Conservation (phyloP, 192 early-diverging fungal genomes). For the Cetraspora pellucida region DNA sequence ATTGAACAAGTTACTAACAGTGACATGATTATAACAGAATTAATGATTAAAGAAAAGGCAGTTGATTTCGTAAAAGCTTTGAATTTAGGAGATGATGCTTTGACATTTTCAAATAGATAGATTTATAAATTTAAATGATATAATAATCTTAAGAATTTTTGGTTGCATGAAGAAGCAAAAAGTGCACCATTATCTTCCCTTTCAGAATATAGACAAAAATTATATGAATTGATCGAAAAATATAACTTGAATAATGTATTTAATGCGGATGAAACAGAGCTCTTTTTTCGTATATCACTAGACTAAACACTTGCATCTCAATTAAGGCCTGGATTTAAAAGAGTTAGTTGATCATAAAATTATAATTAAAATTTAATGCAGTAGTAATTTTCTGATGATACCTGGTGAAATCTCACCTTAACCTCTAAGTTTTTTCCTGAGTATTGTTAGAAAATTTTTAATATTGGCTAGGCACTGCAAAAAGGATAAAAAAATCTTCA, state of each 20-base stretch:
- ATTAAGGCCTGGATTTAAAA: not conserved
- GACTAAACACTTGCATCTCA: not conserved
- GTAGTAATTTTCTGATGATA: too few relatives aligned
- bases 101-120: conserved; percentile 11
- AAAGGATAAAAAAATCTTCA: too few relatives aligned
- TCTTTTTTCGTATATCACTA: not conserved
- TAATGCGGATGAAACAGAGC: conserved; percentile 15
- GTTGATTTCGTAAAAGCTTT: not conserved
- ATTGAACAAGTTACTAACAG: not conserved
- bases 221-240: not conserved
- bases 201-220: not conserved
- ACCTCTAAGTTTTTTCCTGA: too few relatives aligned
- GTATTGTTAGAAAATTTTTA: too few relatives aligned
- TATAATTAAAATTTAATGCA: too few relatives aligned
- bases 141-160: not conserved
- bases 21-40: not conserved
- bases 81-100: not conserved
- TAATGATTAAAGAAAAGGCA: not conserved
- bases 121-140: not conserved
- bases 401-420: too few relatives aligned
- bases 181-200: not conserved
- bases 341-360: not conserved
- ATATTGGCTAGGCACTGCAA: too few relatives aligned
- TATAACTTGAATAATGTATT: not conserved
- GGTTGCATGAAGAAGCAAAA: not conserved